Conservation (phyloP, 306 rosid genomes). For the Malus asiatica region DNA sequence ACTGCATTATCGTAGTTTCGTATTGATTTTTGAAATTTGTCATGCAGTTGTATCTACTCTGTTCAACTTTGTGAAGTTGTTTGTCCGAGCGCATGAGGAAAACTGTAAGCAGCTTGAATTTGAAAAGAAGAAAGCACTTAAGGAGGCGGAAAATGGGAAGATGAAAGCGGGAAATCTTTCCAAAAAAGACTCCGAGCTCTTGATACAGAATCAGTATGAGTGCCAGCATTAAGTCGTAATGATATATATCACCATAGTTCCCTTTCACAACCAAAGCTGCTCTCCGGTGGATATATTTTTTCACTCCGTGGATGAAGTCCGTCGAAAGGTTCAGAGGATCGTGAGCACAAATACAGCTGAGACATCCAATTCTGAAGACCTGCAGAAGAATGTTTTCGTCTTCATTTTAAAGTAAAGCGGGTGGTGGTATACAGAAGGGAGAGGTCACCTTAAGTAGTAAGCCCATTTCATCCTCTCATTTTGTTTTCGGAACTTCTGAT, state of each 20-base stretch:
- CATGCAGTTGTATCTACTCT: slow-evolving; percentile 62
- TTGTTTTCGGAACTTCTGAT: slow-evolving; percentile 3
- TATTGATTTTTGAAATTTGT: not conserved
- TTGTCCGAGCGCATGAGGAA: slow-evolving; percentile 54
- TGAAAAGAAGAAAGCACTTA: slow-evolving; percentile 55
- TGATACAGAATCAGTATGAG: slow-evolving; percentile 41
- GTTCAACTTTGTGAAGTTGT: slow-evolving; percentile 71
- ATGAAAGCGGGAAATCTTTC: slow-evolving; percentile 27
- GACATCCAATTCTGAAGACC: slow-evolving; percentile 8
- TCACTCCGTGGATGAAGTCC: slow-evolving; percentile 3
- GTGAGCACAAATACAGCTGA: slow-evolving; percentile 15
- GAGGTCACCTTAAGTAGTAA: slow-evolving; percentile 12
- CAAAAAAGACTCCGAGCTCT: slow-evolving; percentile 40
- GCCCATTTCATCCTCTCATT: not conserved
- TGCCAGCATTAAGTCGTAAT: slow-evolving; percentile 29
- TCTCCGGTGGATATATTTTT: not conserved
- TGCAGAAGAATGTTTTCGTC: not conserved
- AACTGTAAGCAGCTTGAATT: slow-evolving; percentile 60
- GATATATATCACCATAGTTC: slow-evolving; percentile 1
- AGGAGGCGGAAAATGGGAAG: slow-evolving; percentile 62
- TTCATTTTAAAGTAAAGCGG: not conserved
- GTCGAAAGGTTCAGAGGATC: not conserved
- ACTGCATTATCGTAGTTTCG: not conserved
- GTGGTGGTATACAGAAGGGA: slow-evolving; percentile 10
- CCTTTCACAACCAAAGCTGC: slow-evolving; percentile 7